Base-by-base conservation (phyloP, 1,284 basidiomycete species). In the Rhodotorula sp. region DNA sequence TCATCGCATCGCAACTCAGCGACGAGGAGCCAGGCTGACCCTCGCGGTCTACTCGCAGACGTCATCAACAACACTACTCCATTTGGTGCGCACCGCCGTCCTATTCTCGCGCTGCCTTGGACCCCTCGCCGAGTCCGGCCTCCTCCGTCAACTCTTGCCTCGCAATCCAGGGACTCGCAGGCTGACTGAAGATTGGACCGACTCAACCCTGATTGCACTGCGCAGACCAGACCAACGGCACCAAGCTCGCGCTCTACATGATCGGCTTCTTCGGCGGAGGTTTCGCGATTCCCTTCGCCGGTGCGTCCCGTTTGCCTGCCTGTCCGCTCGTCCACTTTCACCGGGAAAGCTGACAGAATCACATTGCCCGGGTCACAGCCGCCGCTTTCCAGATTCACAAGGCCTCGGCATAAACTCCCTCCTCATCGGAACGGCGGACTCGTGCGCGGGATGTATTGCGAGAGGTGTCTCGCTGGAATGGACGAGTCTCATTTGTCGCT, bases 51-150 rank as follows among this genome's bases (percentile, higher is more conserved):
- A 1, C 47, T 22, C 31, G 18, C 57, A 69, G 68, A 69, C 62
- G 68, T 69, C 56, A 62, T 69, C 63, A 69, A 69, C 68, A 65
- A 69, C 68, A 69, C 68, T 4, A 69, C 68, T 28, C 68, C 68
- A 9, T 69, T 69, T 47, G 68, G 68, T 69, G 16, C 40, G 63
- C 55, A 30, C 26, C 24, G 26, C 4, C 26, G 8, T 13, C 26
- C 44, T 18, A 20, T 30, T 7, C 28, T 4, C 10, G 37, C 26
- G 28, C 28, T 11, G 26, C 5, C 28, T 20, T 15, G 40, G 15
- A 15, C 40, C 40, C 11, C 11, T 44, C 16, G 52, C 52, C 52
- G 16, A 54, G 20, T n/a, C n/a, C 47, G n/a, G 22, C 47, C 47
- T 8, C 47, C 47, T 24, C n/a, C 47, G 47, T 22, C n/a, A 22